Percentiles rank a stretch among this genome's conserved stretches.
These are phyloP conservation scores for Ganoderma lingzhi DNA, from an alignment of 1,284 basidiomycete genomes.

Conservation along the genomic window DNA sequence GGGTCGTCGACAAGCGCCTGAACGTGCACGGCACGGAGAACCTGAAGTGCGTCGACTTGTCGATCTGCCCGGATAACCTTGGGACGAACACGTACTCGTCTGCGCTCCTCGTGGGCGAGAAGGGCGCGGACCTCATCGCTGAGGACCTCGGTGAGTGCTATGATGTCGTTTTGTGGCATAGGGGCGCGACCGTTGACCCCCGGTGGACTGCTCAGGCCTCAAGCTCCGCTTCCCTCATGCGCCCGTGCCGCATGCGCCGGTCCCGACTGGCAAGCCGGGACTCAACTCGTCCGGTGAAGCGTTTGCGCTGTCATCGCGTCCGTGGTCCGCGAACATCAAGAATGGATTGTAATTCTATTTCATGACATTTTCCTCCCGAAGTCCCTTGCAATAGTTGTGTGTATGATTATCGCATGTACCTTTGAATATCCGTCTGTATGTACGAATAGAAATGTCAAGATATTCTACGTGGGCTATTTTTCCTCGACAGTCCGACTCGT, in stretches of 20 bases:
- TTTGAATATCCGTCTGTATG: conserved; percentile 13
- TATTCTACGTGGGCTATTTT: background rate
- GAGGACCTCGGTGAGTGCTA: conserved; percentile 64
- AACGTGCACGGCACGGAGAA: conserved; percentile 79
- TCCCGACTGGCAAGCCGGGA: conserved; percentile 63
- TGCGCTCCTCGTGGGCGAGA: conserved; percentile 73
- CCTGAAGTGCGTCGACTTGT: conserved; percentile 73
- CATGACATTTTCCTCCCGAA: background rate
- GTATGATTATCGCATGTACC: conserved; percentile 3
- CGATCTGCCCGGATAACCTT: conserved; percentile 76
- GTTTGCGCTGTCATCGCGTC: background rate
- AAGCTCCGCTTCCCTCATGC: conserved; percentile 70
- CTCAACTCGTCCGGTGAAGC: conserved; percentile 48
- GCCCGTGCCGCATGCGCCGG: conserved; percentile 73
- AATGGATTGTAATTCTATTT: background rate
- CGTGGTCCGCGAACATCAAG: background rate
- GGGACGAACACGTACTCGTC: conserved; percentile 79
- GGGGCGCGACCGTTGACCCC: background rate
- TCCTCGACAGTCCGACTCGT: too few relatives aligned
- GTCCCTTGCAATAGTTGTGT: background rate
- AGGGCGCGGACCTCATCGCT: conserved; percentile 67
- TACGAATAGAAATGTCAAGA: conserved; percentile 10
- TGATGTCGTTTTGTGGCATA: background rate
- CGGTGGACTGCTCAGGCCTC: conserved; percentile 50
- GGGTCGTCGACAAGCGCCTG: conserved; percentile 77